Evolutionary conservation across 805 yeast species (phyloP).

Genomic region (Yamadazyma paraphyllophila): DNA sequence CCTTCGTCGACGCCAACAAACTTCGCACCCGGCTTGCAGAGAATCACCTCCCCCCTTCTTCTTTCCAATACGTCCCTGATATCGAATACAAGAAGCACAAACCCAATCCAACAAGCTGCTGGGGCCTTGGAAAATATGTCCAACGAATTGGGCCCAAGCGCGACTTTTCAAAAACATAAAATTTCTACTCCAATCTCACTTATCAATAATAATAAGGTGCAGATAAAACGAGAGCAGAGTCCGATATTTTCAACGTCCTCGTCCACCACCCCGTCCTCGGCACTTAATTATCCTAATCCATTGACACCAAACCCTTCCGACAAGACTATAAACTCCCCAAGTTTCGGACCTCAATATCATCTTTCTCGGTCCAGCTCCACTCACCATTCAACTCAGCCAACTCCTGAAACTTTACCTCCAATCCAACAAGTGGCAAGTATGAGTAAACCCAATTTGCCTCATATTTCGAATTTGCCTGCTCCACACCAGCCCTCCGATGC

Average conservation of each 20-base stretch:
- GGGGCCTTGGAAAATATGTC: conserved; percentile 46
- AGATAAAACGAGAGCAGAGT: conserved; percentile 15
- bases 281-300: conserved; percentile 18
- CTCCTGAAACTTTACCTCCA: conserved; percentile 23
- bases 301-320: conserved; percentile 2
- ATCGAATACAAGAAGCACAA: conserved; percentile 35
- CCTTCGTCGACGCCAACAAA: conserved; percentile 71
- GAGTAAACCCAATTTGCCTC: conserved; percentile 25
- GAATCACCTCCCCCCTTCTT: conserved; percentile 64
- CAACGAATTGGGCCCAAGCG: conserved; percentile 43
- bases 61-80: conserved; percentile 49
- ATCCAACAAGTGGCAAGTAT: conserved; percentile 21
- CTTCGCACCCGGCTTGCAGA: conserved; percentile 61
- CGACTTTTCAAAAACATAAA: conserved; percentile 32
- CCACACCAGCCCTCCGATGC: not conserved
- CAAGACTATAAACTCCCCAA: conserved; percentile 30
- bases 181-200: conserved; percentile 27
- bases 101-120: conserved; percentile 35
- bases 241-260: conserved; percentile 19
- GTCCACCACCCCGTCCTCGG: conserved; percentile 35
- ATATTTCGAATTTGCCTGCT: conserved; percentile 16
- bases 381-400: not conserved
- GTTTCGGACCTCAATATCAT: conserved; percentile 46
- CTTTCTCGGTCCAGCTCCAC: conserved; percentile 12
- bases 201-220: conserved; percentile 23